phyloP scores from a whole-genome alignment of 2,329 filamentous ascomycete genomes.

The Microsporum canis region DNA sequence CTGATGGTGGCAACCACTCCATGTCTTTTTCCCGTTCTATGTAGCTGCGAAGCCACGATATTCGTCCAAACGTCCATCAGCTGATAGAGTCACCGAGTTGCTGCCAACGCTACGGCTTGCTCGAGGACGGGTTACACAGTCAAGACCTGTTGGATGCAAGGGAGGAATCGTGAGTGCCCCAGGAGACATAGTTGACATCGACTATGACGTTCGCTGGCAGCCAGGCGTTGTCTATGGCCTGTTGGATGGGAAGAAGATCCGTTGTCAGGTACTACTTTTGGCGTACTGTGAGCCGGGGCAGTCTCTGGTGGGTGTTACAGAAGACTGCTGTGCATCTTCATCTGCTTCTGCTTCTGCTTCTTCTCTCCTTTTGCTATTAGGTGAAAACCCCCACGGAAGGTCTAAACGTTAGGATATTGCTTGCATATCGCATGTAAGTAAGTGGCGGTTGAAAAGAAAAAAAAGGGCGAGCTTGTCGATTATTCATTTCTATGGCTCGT shows the following conservation, averaged over 20 bases:
- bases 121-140: background rate
- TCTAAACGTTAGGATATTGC: background rate
- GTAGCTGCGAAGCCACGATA: background rate
- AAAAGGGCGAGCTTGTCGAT: background rate
- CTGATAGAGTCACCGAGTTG: background rate
- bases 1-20: background rate
- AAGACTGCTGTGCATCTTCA: background rate
- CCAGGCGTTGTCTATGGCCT: background rate
- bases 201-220: background rate
- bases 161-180: too few species aligned
- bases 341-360: background rate
- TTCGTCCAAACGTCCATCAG: background rate
- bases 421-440: background rate
- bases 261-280: background rate
- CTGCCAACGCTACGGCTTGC: background rate
- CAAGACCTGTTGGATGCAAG: background rate
- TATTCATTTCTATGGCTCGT: background rate
- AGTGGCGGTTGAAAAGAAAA: background rate
- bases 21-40: background rate
- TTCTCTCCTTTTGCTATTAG: background rate
- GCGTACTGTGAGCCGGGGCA: background rate
- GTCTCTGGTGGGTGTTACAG: background rate
- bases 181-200: background rate
- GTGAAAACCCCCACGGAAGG: background rate
- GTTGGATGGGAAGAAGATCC: background rate